Percentiles rank a stretch among this genome's conserved stretches.
phyloP scores from a whole-genome alignment of 2,329 filamentous ascomycete species.

The Hypoxylon sp. region DNA sequence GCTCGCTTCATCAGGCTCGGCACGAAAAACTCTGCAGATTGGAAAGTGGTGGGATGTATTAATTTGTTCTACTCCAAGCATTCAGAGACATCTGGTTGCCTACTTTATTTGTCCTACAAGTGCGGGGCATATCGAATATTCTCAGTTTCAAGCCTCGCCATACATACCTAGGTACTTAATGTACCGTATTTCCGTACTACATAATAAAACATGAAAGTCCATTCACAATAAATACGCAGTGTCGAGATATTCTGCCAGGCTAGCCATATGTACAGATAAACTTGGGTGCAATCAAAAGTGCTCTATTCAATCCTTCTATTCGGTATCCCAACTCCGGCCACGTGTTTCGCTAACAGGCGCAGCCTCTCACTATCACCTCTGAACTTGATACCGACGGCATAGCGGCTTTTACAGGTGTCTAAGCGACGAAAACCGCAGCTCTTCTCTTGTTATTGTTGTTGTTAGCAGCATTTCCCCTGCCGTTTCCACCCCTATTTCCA shows the following conservation, averaged over 20 bases:
- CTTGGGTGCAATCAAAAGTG: slow-evolving; percentile 18
- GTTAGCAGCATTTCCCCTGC: slow-evolving; percentile 19
- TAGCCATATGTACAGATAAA: slow-evolving; percentile 35
- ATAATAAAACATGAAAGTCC: too few species aligned
- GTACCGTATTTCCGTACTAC: too few species aligned
- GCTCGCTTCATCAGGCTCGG: too few species aligned
- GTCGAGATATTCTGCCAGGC: slow-evolving; percentile 27
- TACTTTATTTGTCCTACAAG: too few species aligned
- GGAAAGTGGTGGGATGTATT: too few species aligned
- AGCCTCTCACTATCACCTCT: slow-evolving; percentile 18
- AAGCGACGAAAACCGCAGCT: slow-evolving; percentile 31
- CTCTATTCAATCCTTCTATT: slow-evolving; percentile 37
- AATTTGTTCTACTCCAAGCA: too few species aligned
- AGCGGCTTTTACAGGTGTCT: slow-evolving; percentile 22
- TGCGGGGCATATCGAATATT: too few species aligned
- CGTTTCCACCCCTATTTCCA: slow-evolving; percentile 12
- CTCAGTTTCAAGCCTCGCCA: too few species aligned
- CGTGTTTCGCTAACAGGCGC: slow-evolving; percentile 29
- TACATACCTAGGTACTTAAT: too few species aligned
- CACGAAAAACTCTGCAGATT: too few species aligned
- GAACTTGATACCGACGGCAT: not conserved
- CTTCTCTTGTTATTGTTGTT: slow-evolving; percentile 38
- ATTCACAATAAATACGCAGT: not conserved
- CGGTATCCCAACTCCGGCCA: slow-evolving; percentile 35
- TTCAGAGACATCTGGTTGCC: too few species aligned